phyloP scores from a whole-genome alignment of 305 asterid genomes.

The Stenogyne calaminthoides region DNA sequence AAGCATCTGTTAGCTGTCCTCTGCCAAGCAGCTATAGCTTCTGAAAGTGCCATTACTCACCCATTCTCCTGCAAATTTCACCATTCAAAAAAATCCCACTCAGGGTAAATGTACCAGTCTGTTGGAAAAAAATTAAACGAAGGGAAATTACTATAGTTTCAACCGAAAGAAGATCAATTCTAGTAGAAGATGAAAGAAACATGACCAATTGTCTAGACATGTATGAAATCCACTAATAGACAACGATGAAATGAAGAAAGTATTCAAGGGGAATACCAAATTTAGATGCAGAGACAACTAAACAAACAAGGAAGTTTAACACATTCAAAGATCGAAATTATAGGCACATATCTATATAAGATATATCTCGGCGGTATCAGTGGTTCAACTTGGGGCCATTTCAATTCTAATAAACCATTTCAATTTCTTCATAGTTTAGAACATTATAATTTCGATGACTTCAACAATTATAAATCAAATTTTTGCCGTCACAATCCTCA shows the following conservation, averaged over 20 bases:
- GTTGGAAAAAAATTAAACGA: background rate
- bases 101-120: background rate
- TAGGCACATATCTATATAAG: conserved; percentile 12
- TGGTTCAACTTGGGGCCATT: conserved; percentile 14
- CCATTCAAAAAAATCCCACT: background rate
- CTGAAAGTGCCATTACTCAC: conserved; percentile 76
- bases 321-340: conserved; percentile 5
- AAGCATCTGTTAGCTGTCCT: conserved; percentile 85
- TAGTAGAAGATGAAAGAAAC: background rate
- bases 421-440: background rate
- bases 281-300: background rate
- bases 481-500: no score
- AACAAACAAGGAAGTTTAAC: background rate
- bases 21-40: conserved; percentile 95
- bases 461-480: conserved; percentile 16
- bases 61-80: conserved; percentile 44
- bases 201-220: background rate
- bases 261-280: background rate
- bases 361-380: no score
- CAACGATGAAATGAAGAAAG: background rate
- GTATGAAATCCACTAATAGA: background rate
- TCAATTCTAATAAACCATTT: conserved; percentile 1
- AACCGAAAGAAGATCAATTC: background rate
- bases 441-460: background rate
- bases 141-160: background rate